These are phyloP conservation scores for Penstemon barbatus DNA, from an alignment of 257 asterid species.

Conservation along the genomic window DNA sequence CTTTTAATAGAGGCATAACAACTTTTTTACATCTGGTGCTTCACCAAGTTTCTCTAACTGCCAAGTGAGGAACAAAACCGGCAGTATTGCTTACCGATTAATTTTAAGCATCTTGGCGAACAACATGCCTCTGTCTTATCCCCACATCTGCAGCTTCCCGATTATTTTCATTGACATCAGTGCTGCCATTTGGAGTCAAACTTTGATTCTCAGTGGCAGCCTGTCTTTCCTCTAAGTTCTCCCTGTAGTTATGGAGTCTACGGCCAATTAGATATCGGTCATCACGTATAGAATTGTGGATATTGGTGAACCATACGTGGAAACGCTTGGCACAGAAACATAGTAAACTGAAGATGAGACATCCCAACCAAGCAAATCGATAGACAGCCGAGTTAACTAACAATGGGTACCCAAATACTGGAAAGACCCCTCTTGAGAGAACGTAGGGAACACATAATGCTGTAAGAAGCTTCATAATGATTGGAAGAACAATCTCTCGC, in stretches of 20 bases:
- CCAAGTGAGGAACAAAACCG: not conserved
- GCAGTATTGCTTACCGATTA: not conserved
- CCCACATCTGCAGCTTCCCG: slow-evolving; percentile 43
- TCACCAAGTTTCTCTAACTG: not conserved
- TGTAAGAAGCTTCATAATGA: slow-evolving; percentile 87
- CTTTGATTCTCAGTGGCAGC: slow-evolving; percentile 35
- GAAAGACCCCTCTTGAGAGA: slow-evolving; percentile 81
- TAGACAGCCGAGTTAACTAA: slow-evolving; percentile 92
- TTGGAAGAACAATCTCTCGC: slow-evolving; percentile 82
- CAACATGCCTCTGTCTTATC: slow-evolving; percentile 60
- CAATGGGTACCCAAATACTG: slow-evolving; percentile 82
- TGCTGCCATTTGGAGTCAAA: slow-evolving; percentile 5
- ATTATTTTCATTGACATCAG: slow-evolving; percentile 25
- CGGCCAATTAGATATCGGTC: slow-evolving; percentile 93
- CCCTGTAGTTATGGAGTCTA: slow-evolving; percentile 88
- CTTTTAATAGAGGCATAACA: not conserved
- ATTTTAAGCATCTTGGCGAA: slow-evolving; percentile 45
- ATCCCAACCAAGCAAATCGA: slow-evolving; percentile 94
- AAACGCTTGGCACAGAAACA: slow-evolving; percentile 86
- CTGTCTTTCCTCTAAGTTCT: slow-evolving; percentile 39
- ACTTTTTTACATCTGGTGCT: not conserved
- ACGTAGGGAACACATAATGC: slow-evolving; percentile 95
- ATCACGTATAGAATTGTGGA: slow-evolving; percentile 94
- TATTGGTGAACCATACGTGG: slow-evolving; percentile 93
- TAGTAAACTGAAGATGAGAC: slow-evolving; percentile 68